These are phyloP conservation scores for Ganoderma sinense DNA, from an alignment of 1,284 basidiomycete genomes.

Conservation along the genomic window DNA sequence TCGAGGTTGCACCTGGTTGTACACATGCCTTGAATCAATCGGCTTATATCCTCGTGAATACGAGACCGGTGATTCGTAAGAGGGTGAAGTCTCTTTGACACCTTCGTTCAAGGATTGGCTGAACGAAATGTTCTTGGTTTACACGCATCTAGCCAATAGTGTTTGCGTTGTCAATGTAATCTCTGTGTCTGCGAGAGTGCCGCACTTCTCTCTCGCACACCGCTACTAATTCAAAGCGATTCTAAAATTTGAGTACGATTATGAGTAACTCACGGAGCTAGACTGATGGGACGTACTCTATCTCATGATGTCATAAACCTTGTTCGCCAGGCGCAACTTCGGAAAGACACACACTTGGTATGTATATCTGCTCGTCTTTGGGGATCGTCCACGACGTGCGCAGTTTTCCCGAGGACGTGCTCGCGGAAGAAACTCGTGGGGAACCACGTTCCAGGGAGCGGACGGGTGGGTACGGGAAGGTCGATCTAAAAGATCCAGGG, in stretches of 20 bases:
- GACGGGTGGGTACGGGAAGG: not conserved
- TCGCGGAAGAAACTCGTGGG: not conserved
- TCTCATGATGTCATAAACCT: not conserved
- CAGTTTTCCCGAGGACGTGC: not conserved
- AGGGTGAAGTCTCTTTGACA: not conserved
- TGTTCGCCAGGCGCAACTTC: not conserved
- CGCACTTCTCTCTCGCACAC: not conserved
- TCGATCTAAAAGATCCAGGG: not conserved
- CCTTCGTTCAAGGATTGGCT: not conserved
- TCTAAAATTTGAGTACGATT: not conserved
- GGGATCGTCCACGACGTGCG: not conserved
- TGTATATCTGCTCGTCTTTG: not conserved
- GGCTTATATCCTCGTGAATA: not conserved
- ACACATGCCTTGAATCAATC: not conserved
- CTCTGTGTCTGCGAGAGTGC: not conserved
- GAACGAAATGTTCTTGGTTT: not conserved
- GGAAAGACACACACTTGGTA: not conserved
- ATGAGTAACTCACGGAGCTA: not conserved
- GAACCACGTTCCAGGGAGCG: not conserved
- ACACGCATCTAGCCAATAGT: not conserved
- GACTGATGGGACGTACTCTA: not conserved
- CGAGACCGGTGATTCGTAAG: not conserved
- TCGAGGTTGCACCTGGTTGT: not conserved
- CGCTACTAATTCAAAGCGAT: not conserved
- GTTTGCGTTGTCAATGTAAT: not conserved